Base-by-base conservation (phyloP, 2,329 filamentous ascomycete species). In the Coccinonectria pachysandricola region DNA sequence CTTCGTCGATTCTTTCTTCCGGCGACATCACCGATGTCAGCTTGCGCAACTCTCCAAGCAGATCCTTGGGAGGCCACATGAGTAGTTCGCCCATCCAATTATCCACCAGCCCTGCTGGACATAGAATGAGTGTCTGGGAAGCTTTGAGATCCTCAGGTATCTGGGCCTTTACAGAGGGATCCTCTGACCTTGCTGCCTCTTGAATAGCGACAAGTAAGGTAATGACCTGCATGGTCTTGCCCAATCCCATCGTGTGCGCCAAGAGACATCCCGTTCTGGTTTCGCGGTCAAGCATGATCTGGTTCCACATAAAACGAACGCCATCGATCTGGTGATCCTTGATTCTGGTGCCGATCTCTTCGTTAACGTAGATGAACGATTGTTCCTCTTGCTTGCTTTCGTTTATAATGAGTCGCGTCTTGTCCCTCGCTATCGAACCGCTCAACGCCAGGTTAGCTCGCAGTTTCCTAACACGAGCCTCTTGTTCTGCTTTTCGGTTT, bases 211-310 rank as follows among this genome's bases (percentile, higher is more conserved):
- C 68, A 5, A 95, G 66, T n/a, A 94, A 59, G 1, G 84, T 81
- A 32, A 94, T 84, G 5, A 85, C 72, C 57, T 94, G 86, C 77
- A 93, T 85, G 0, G 86, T 92, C 58, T 94, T 95, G 10, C 86
- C 86, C 3, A 94, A 58, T 2, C 87, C 87, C 86, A 94, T 94
- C 1, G 82, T 84, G 50, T 94, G 86, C 5, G 86, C 81, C 12
- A 94, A 63, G 8, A 93, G 64, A 46, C 83, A 92, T 3, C 86
- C 86, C 51, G 86, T 76, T 11, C 66, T 64, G 5, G 61, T 57
- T 4, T 64, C 57, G 2, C 60, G 49, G 29, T 75, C 68, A 16
- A 68, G 64, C 5, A 88, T 71, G 22, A 94, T 60, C 37, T 88
- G 79, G 39, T 85, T 76, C 85, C 87, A 95, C 62, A 95, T 71